phyloP scores from a whole-genome alignment of 2,329 filamentous ascomycete species.

The Ophiocordyceps unilateralis region DNA sequence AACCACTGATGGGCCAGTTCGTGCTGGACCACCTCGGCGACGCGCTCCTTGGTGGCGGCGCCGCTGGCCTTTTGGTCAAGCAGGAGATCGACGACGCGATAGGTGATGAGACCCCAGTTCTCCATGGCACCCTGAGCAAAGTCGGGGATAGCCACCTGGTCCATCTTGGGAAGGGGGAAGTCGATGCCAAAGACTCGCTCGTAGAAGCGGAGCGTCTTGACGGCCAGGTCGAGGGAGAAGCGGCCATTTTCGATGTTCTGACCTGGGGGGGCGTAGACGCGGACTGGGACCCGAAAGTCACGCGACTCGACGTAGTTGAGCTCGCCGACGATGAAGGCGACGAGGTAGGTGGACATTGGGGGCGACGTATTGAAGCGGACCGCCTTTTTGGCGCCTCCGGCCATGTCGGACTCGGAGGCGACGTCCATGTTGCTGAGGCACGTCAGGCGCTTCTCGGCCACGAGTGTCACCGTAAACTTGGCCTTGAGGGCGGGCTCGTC shows the following conservation, averaged over 20 bases:
- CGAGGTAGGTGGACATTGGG: constrained; percentile 87
- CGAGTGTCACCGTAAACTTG: constrained; percentile 75
- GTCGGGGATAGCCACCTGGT: constrained; percentile 84
- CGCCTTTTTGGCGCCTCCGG: constrained; percentile 43
- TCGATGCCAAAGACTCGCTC: constrained; percentile 62
- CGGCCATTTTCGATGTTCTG: constrained; percentile 79
- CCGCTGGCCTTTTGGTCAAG: constrained; percentile 85
- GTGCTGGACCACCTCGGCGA: constrained; percentile 92
- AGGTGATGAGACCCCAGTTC: constrained; percentile 94
- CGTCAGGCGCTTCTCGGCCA: constrained; percentile 79
- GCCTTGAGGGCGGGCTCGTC: constrained; percentile 92
- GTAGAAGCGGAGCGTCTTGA: constrained; percentile 82
- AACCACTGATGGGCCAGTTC: constrained; percentile 98
- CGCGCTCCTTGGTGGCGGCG: constrained; percentile 76
- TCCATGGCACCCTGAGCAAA: constrained; percentile 96
- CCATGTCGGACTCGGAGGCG: constrained; percentile 39
- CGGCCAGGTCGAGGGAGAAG: constrained; percentile 80
- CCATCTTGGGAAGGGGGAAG: constrained; percentile 28
- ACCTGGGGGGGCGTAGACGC: constrained; percentile 85
- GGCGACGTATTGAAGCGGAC: constrained; percentile 88
- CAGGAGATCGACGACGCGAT: constrained; percentile 67
- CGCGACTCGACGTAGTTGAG: constrained; percentile 89
- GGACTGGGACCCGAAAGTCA: constrained; percentile 76
- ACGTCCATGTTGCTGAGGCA: constrained; percentile 97
- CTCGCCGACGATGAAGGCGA: constrained; percentile 88